Percentiles rank a stretch among this genome's conserved stretches.
These are phyloP conservation scores for Xylariaceae sp. DNA, from an alignment of 2,329 filamentous ascomycete species.

Conservation along the genomic window DNA sequence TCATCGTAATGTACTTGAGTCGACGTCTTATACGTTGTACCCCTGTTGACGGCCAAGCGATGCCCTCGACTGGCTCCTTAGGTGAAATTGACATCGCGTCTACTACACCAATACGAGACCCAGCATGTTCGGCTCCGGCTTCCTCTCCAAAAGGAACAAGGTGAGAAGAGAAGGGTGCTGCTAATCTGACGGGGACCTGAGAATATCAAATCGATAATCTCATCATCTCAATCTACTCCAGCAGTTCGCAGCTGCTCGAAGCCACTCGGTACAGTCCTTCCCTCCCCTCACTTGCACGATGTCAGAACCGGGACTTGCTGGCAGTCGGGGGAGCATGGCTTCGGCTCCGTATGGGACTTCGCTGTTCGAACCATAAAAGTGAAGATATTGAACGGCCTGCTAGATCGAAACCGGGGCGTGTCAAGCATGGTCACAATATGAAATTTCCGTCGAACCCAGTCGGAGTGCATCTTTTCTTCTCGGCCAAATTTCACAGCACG, in stretches of 20 bases:
- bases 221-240: background rate
- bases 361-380: background rate
- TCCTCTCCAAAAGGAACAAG: background rate
- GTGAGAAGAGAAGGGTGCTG: background rate
- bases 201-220: background rate
- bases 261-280: background rate
- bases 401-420: background rate
- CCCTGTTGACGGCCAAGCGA: too few relatives aligned
- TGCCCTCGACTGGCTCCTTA: too few relatives aligned
- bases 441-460: background rate
- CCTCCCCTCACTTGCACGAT: background rate
- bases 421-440: background rate
- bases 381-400: background rate
- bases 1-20: too few relatives aligned
- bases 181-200: background rate
- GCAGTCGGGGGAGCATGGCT: background rate
- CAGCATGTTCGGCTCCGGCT: background rate
- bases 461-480: background rate
- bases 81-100: too few relatives aligned
- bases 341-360: background rate
- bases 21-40: too few relatives aligned
- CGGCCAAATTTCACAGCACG: background rate
- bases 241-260: background rate
- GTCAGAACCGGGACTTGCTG: background rate
- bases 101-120: too few relatives aligned